Conservation (phyloP, 345 rosid species). For the Hibiscus syriacus region DNA sequence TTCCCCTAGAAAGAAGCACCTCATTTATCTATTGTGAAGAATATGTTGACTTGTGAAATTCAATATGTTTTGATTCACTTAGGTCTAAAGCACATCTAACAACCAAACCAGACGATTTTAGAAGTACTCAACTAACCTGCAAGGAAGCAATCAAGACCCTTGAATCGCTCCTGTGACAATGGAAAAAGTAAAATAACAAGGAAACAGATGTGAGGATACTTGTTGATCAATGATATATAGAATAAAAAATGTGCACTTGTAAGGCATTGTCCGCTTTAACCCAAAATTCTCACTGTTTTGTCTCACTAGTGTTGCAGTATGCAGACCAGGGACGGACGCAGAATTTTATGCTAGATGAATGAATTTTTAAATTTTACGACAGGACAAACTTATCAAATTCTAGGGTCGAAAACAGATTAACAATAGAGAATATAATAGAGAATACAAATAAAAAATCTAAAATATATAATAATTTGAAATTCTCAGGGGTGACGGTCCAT, state of each 20-base stretch:
- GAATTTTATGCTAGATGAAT: no score
- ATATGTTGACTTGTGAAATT: not conserved
- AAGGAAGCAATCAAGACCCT: slow-evolving; percentile 92
- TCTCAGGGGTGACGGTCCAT: no score
- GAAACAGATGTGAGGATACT: not conserved
- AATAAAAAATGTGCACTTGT: slow-evolving; percentile 9
- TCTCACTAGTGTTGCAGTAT: not conserved
- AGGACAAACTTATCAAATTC: no score
- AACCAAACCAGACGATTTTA: not conserved
- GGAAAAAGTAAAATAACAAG: slow-evolving; percentile 6
- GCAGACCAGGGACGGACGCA: no score
- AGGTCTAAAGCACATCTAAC: not conserved
- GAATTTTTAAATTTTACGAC: no score
- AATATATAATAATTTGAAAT: no score
- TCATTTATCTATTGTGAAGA: not conserved
- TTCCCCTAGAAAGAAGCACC: not conserved
- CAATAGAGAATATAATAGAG: no score
- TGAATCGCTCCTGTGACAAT: slow-evolving; percentile 62
- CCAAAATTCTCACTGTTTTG: not conserved
- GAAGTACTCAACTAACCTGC: slow-evolving; percentile 46
- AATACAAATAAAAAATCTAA: no score
- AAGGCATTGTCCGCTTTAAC: no score
- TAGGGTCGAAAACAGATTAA: no score
- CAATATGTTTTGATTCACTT: not conserved
- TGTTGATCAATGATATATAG: not conserved